A percentile compares a stretch with the other conserved stretches of the same genome.
These are phyloP conservation scores for Metschnikowia proteae DNA, from an alignment of 805 yeast genomes.

Conservation along the genomic window DNA sequence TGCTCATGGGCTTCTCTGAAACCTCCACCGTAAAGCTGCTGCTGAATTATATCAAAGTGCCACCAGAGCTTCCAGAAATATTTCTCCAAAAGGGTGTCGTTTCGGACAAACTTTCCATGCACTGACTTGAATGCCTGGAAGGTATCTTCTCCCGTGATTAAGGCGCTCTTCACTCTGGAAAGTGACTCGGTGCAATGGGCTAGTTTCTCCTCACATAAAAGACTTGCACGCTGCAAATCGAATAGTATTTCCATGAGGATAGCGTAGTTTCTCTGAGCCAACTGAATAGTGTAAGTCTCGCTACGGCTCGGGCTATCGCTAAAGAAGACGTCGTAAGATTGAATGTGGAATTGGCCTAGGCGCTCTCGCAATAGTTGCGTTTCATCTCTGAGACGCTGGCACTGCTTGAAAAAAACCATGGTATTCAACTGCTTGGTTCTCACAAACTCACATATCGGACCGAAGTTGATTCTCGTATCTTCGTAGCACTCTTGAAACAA, in stretches of 20 bases:
- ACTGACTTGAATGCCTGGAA: not conserved
- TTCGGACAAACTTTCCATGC: not conserved
- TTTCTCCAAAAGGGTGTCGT: slow-evolving; percentile 5
- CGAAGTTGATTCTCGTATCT: not conserved
- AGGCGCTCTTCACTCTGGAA: not conserved
- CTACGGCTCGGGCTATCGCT: not conserved
- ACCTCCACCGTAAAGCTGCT: not conserved
- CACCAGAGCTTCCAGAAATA: slow-evolving; percentile 8
- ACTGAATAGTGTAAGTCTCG: not conserved
- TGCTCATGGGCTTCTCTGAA: not conserved
- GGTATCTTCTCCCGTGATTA: not conserved
- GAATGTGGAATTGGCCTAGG: not conserved
- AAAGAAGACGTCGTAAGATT: not conserved
- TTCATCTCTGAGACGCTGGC: slow-evolving; percentile 1
- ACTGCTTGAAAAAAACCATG: slow-evolving; percentile 7
- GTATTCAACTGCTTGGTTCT: slow-evolving; percentile 7
- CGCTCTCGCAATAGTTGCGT: not conserved
- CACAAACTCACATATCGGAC: not conserved
- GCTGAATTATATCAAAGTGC: slow-evolving; percentile 8
- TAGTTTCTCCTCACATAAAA: not conserved
- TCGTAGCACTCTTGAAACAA: slow-evolving; percentile 3
- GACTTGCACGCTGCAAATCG: not conserved
- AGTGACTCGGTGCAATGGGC: not conserved
- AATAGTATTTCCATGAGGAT: not conserved
- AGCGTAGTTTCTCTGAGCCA: not conserved